Conservation (phyloP, 176 grass and related monocot species). For the Avena sativa region DNA sequence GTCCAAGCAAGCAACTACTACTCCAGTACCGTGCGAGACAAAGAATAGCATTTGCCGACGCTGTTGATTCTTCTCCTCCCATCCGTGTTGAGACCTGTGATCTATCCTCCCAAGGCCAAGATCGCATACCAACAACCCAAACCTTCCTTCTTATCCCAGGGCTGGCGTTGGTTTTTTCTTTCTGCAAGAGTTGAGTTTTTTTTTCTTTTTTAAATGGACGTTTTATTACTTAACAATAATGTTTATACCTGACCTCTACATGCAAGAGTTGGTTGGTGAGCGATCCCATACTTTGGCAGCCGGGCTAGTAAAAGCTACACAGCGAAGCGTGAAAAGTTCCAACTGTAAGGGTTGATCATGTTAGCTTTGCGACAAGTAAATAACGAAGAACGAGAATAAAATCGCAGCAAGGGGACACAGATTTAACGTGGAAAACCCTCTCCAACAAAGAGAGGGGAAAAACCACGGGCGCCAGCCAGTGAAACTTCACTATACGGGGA, state of each 20-base stretch:
- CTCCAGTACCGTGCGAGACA: not conserved
- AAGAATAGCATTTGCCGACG: conserved; percentile 32
- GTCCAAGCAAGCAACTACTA: conserved; percentile 23
- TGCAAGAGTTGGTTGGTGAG: too few species aligned
- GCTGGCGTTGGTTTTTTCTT: not conserved
- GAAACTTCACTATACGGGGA: too few species aligned
- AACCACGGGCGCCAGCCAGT: too few species aligned
- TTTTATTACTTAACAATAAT: too few species aligned
- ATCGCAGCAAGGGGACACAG: too few species aligned
- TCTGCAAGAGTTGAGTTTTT: not conserved
- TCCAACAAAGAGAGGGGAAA: too few species aligned
- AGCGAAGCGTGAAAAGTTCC: not conserved
- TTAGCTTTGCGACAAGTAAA: too few species aligned
- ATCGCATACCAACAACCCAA: conserved; percentile 34
- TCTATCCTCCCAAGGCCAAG: conserved; percentile 42
- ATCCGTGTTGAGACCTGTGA: conserved; percentile 37
- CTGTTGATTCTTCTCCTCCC: conserved; percentile 37
- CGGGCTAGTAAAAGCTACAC: not conserved
- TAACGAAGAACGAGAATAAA: too few species aligned
- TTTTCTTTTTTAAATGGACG: too few species aligned
- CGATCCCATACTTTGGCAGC: not conserved
- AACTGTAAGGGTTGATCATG: not conserved
- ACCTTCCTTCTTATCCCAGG: conserved; percentile 27
- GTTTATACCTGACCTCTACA: too few species aligned
- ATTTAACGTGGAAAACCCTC: too few species aligned